Evolutionary conservation across 176 grass and related monocot species (phyloP).

Genomic region (Poa annua): DNA sequence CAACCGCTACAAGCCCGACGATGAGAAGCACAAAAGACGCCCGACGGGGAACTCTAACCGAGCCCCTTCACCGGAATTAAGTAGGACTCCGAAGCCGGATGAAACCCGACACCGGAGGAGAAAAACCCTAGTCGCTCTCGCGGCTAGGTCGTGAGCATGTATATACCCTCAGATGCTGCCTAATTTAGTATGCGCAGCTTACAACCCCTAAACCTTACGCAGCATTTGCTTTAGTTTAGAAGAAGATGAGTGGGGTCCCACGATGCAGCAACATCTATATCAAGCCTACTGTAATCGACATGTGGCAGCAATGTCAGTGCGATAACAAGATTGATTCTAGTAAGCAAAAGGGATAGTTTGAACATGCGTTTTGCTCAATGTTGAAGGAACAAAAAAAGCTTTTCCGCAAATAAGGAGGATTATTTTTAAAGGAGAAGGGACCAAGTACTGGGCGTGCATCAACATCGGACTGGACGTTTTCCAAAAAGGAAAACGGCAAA

Average conservation of each 20-base stretch:
- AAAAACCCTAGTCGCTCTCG: too few relatives aligned
- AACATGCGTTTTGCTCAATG: not conserved
- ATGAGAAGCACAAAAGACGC: too few relatives aligned
- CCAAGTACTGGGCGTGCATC: not conserved
- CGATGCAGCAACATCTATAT: not conserved
- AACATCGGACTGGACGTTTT: slow-evolving; percentile 6
- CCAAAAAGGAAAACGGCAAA: not conserved
- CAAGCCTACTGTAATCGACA: not conserved
- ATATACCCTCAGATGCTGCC: too few relatives aligned
- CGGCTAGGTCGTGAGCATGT: too few relatives aligned
- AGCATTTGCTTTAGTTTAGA: not conserved
- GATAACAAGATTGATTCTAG: not conserved
- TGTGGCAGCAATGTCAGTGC: slow-evolving; percentile 21
- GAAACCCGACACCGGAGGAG: too few relatives aligned
- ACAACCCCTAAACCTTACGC: too few relatives aligned
- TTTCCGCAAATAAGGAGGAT: not conserved
- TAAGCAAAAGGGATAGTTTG: not conserved
- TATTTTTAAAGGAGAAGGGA: too few relatives aligned
- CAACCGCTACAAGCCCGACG: too few relatives aligned
- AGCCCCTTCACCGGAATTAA: too few relatives aligned
- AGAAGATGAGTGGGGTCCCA: slow-evolving; percentile 33
- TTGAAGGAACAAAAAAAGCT: not conserved
- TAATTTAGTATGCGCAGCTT: too few relatives aligned
- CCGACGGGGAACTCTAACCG: too few relatives aligned
- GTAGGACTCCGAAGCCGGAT: too few relatives aligned